These are phyloP conservation scores for Ilyonectria mors-panacis DNA, from an alignment of 2,329 filamentous ascomycete genomes.

Conservation along the genomic window DNA sequence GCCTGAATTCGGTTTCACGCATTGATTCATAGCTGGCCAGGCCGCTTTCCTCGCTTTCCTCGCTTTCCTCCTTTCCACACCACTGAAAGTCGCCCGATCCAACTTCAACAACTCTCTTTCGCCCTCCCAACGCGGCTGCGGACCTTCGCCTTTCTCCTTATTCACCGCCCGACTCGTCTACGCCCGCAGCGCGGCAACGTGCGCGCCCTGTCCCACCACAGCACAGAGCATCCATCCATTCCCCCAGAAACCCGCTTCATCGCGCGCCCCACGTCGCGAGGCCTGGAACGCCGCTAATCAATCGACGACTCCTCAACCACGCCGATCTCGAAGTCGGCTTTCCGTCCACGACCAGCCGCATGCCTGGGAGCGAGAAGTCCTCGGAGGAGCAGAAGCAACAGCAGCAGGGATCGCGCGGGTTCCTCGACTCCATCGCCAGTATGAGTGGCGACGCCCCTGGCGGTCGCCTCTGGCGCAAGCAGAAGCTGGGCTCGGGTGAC, in stretches of 20 bases:
- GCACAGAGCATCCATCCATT: neutral
- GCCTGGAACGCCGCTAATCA: neutral
- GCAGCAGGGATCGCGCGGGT: slow-evolving; percentile 21
- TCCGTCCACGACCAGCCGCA: slow-evolving; percentile 1
- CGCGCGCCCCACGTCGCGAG: neutral
- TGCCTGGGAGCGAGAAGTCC: slow-evolving; percentile 17
- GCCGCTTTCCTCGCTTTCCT: neutral
- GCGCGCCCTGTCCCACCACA: neutral
- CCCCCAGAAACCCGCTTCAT: neutral
- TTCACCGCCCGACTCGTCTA: neutral
- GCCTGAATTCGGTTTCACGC: slow-evolving; percentile 8
- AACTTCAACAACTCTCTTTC: neutral
- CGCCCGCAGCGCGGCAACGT: neutral
- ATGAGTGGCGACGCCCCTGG: slow-evolving; percentile 42
- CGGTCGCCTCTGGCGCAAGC: slow-evolving; percentile 51
- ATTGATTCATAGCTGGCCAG: neutral
- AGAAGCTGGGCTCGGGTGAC: slow-evolving; percentile 49
- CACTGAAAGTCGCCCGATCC: neutral
- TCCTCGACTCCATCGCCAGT: slow-evolving; percentile 26
- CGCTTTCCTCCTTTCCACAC: neutral
- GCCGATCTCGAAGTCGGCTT: neutral
- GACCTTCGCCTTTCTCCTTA: neutral
- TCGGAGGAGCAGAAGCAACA: slow-evolving; percentile 9
- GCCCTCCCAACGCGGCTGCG: neutral
- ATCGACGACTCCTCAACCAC: neutral